These are phyloP conservation scores for Cordyceps javanica DNA, from an alignment of 2,329 filamentous ascomycete genomes.

Conservation along the genomic window DNA sequence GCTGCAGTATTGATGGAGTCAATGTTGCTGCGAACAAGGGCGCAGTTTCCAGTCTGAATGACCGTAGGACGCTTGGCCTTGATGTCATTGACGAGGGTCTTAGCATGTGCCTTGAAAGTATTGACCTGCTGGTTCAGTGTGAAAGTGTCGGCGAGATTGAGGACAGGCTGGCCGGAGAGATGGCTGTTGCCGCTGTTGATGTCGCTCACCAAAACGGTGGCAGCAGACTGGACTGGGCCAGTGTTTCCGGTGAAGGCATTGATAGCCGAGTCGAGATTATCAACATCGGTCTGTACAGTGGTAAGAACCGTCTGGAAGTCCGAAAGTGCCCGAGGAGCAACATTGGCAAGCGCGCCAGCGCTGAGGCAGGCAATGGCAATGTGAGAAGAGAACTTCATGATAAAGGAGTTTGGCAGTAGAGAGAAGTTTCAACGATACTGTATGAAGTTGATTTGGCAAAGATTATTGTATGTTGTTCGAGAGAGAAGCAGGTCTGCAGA, in stretches of 20 bases:
- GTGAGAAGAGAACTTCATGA: slow-evolving; percentile 4
- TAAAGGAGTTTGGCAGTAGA: no score
- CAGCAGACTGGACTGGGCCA: slow-evolving; percentile 9
- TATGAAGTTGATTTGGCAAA: background rate
- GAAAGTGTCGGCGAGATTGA: slow-evolving; percentile 17
- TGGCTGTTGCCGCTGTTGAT: slow-evolving; percentile 13
- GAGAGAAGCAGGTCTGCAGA: background rate
- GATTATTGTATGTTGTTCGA: background rate
- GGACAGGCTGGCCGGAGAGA: slow-evolving; percentile 12
- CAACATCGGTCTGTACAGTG: slow-evolving; percentile 14
- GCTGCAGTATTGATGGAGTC: background rate
- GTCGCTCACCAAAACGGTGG: slow-evolving; percentile 11
- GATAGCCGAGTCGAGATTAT: slow-evolving; percentile 14
- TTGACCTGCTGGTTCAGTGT: slow-evolving; percentile 15
- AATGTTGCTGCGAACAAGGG: slow-evolving; percentile 6
- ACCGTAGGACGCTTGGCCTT: background rate
- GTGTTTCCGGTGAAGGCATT: slow-evolving; percentile 15
- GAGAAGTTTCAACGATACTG: background rate
- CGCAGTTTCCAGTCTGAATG: background rate
- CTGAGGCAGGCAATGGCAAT: slow-evolving; percentile 5
- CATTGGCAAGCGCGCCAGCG: background rate
- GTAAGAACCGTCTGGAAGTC: slow-evolving; percentile 12
- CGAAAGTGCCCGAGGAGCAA: background rate
- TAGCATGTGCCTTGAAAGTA: slow-evolving; percentile 18
- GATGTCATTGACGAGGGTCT: slow-evolving; percentile 18